A percentile compares a stretch with the other conserved stretches of the same genome.
Conservation (phyloP, 2,329 filamentous ascomycete genomes). For the Annulohypoxylon truncatum region DNA sequence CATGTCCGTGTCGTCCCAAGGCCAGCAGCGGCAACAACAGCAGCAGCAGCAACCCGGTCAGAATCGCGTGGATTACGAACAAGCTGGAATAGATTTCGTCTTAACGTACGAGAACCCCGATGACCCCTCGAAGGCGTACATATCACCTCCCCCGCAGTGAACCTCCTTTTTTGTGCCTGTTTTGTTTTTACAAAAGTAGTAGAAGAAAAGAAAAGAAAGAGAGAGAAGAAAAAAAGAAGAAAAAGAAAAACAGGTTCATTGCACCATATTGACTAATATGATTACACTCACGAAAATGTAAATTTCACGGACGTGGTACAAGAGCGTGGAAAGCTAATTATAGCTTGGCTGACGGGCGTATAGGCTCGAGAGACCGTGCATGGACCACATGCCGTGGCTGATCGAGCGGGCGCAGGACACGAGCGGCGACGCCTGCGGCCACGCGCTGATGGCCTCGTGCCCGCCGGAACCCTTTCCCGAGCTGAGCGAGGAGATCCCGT, state of each 20-base stretch:
- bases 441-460: slow-evolving; percentile 93
- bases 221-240: slow-evolving; percentile 14
- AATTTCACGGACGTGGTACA: slow-evolving; percentile 37
- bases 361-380: slow-evolving; percentile 92
- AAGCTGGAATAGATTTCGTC: slow-evolving; percentile 89
- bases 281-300: slow-evolving; percentile 23
- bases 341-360: slow-evolving; percentile 55
- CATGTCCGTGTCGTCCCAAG: slow-evolving; percentile 51
- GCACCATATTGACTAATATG: not conserved
- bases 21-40: slow-evolving; percentile 46
- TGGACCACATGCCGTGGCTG: slow-evolving; percentile 87
- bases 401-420: slow-evolving; percentile 69
- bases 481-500: slow-evolving; percentile 62
- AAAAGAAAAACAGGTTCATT: not conserved
- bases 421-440: slow-evolving; percentile 80
- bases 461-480: slow-evolving; percentile 74
- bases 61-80: slow-evolving; percentile 75
- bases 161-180: too few relatives aligned
- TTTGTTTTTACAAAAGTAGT: not conserved
- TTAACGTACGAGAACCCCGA: slow-evolving; percentile 78
- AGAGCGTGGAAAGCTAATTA: slow-evolving; percentile 56
- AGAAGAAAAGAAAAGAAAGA: slow-evolving; percentile 29
- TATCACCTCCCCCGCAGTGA: slow-evolving; percentile 71
- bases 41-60: slow-evolving; percentile 45
- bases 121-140: slow-evolving; percentile 71